Evolutionary conservation across 148 eudicot genomes (phyloP).

Genomic region (Persicaria tinctoria): DNA sequence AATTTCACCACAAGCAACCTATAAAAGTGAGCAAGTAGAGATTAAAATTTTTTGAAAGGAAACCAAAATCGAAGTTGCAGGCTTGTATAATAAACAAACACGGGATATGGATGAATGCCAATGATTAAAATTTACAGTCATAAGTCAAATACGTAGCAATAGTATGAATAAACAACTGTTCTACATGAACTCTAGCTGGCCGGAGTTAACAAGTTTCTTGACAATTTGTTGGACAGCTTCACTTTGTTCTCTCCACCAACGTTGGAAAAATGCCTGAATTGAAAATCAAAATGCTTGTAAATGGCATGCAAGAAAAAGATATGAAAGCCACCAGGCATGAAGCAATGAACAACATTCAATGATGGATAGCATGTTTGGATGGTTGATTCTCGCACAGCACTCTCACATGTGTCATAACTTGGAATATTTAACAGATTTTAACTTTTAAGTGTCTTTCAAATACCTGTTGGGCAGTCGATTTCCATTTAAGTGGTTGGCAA

Average conservation of each 20-base stretch:
- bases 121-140: background rate
- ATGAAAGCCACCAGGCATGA: no score
- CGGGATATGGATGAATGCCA: background rate
- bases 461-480: no score
- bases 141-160: no score
- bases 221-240: conserved; percentile 41
- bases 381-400: background rate
- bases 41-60: background rate
- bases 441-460: no score
- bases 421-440: no score
- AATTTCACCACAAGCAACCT: background rate
- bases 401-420: no score
- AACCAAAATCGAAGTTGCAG: background rate
- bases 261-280: conserved; percentile 80
- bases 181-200: conserved; percentile 89
- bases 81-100: background rate
- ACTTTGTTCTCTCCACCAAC: conserved; percentile 90
- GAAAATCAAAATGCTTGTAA: background rate
- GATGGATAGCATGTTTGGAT: background rate
- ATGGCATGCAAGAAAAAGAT: no score
- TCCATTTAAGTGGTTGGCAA: no score
- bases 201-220: conserved; percentile 56
- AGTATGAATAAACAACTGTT: background rate
- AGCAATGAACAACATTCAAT: no score
- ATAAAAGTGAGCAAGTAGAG: background rate